phyloP scores from a whole-genome alignment of 345 rosid species.

The Adansonia digitata region DNA sequence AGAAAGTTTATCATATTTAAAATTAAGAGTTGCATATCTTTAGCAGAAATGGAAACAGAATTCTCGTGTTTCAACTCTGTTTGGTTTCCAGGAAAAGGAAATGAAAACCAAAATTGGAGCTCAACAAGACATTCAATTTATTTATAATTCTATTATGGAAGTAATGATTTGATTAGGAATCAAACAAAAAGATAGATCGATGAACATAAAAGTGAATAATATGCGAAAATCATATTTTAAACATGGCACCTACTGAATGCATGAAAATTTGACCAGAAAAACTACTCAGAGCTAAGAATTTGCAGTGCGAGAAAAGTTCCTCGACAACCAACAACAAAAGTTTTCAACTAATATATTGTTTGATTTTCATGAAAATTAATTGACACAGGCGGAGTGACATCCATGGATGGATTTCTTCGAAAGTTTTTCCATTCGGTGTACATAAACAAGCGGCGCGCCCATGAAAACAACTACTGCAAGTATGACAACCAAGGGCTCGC shows the following conservation, averaged over 20 bases:
- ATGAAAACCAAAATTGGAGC: background rate
- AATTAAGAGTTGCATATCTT: background rate
- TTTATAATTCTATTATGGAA: background rate
- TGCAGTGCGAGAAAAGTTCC: background rate
- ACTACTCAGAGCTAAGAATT: too few species aligned
- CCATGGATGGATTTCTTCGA: constrained; percentile 73
- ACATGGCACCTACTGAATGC: too few species aligned
- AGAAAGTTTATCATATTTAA: background rate
- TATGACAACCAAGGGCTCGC: constrained; percentile 72
- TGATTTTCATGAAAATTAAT: too few species aligned
- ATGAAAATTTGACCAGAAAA: too few species aligned
- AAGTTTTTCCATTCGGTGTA: constrained; percentile 67
- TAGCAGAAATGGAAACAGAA: background rate
- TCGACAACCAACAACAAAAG: background rate
- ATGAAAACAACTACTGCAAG: constrained; percentile 93
- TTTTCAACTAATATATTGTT: too few species aligned
- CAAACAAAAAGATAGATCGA: background rate
- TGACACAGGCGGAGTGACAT: constrained; percentile 88
- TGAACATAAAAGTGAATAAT: background rate
- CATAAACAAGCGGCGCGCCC: constrained; percentile 58
- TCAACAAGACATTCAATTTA: background rate
- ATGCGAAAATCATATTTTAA: too few species aligned
- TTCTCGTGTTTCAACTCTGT: background rate
- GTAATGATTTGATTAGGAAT: too few species aligned
- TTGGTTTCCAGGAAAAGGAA: background rate